Base-by-base conservation (phyloP, 1,284 basidiomycete genomes). In the Sporisorium graminicola region DNA sequence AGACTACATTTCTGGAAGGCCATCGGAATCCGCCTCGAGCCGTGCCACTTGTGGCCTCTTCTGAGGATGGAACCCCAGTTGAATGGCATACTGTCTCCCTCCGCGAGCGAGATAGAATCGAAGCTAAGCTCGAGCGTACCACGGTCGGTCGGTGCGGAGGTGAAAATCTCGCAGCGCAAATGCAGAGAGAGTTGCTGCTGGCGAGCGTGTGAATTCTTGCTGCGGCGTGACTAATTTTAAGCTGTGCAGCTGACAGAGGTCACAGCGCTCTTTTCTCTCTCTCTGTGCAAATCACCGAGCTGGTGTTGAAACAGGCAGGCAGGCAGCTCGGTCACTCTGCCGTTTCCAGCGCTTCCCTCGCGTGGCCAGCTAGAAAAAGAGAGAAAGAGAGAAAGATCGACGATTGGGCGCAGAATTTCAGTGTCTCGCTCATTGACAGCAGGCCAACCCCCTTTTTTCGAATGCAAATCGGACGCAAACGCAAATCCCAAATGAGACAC, bases 401-500 rank as follows among this genome's bases (percentile, higher is more conserved):
- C n/a, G 44, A 6, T 27, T 26, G 44, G 13, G 44, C 27, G 44
- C 44, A 47, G 9, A 26, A 18, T 27, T 47, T 26, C 44, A 47
- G 44, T 47, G 24, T 47, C 44, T 2, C 5, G 26, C 22, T n/a
- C n/a, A n/a, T 46, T 47, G 44, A 47, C 24, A 46, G 43, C 43
- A 31, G 8, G 22, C 22, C 22, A 47, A 12, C 44, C 44, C 13
- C 26, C 27, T 26, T 47, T 43, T 47, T 47, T 47, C 20, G 20
- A 47, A 27, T 47, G 44, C 44, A 16, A 26, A 47, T 27, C 44
- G 44, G 44, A 47, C 44, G 22, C 44, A 47, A 27, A 47, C 44
- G 44, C 44, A 47, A 47, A 47, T 47, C 35, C 35, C 44, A 47
- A 47, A 13, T 46, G 44, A 47, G 44, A 47, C 24, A 47, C 24